Base-by-base conservation (phyloP, 441 rosid genomes). In the Caryocar brasiliense region DNA sequence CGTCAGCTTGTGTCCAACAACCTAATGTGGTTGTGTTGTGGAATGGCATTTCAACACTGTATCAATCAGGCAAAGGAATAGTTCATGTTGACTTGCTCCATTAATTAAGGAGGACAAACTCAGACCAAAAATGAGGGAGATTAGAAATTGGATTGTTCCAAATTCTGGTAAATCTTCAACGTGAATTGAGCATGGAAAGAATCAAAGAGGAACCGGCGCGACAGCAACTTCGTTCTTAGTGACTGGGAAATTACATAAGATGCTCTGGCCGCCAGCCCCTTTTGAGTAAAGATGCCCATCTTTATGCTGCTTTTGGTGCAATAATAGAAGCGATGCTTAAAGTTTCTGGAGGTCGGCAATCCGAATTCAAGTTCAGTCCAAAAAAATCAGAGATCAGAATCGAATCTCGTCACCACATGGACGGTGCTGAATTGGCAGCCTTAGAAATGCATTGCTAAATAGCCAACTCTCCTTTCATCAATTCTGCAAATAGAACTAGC, bases 171-270 rank as follows among this genome's bases (percentile, higher is more conserved):
- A n/a, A n/a, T n/a, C n/a, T n/a, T n/a, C n/a, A n/a, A n/a, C n/a
- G n/a, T n/a, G n/a, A n/a, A n/a, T n/a, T n/a, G n/a, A n/a, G n/a
- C n/a, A n/a, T n/a, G n/a, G n/a, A n/a, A n/a, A n/a, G n/a, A n/a
- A n/a, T n/a, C n/a, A n/a, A n/a, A n/a, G n/a, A n/a, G n/a, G n/a
- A n/a, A n/a, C n/a, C n/a, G n/a, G n/a, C n/a, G n/a, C n/a, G n/a
- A n/a, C n/a, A n/a, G 25, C 22, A 9, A 7, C 44, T 23, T 24
- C 13, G 19, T 27, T 14, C 35, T 20, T 24, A 23, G 51, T 50
- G 20, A 13, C 8, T 2, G 37, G 50, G n/a, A 53, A 40, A 33
- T 47, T 36, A 47, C 52, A 40, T 30, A 47, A 35, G 68, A 59
- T 56, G 60, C 73, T 54, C 51, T 42, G 19, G 25, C 38, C 3